These are phyloP conservation scores for Trichosporon sp. DNA, from an alignment of 1,284 basidiomycete genomes.

Conservation along the genomic window DNA sequence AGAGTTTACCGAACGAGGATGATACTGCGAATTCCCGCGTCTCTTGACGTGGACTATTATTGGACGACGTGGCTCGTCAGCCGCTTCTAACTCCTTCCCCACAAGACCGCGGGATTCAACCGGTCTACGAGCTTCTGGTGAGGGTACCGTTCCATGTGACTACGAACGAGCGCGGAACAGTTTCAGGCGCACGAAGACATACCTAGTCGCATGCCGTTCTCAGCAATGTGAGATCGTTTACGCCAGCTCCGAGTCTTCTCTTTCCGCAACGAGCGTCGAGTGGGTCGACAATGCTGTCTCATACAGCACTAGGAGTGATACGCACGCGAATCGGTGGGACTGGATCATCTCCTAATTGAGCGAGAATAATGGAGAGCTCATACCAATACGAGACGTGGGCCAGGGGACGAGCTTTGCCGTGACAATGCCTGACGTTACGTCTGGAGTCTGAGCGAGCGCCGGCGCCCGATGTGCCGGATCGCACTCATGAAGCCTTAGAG, in stretches of 20 bases:
- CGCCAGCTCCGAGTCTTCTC: neutral
- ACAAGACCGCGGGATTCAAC: too few relatives aligned
- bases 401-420: conserved; percentile 1
- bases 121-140: too few relatives aligned
- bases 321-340: neutral
- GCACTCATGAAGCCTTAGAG: conserved; percentile 9
- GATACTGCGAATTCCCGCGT: too few relatives aligned
- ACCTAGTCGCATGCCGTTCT: neutral
- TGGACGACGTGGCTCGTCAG: too few relatives aligned
- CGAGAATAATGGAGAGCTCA: neutral
- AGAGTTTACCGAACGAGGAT: too few relatives aligned
- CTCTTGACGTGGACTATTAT: too few relatives aligned
- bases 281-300: neutral
- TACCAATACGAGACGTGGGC: too few relatives aligned
- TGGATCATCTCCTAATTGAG: neutral
- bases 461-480: neutral
- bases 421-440: neutral
- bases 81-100: too few relatives aligned
- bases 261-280: neutral
- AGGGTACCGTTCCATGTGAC: too few relatives aligned
- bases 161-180: too few relatives aligned
- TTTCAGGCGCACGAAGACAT: neutral
- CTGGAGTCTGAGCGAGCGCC: neutral
- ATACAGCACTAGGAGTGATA: neutral
- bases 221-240: neutral